Percentiles rank a stretch among this genome's conserved stretches.
Conservation (phyloP, 208 protist genomes). For the Trypanosoma congolense region DNA sequence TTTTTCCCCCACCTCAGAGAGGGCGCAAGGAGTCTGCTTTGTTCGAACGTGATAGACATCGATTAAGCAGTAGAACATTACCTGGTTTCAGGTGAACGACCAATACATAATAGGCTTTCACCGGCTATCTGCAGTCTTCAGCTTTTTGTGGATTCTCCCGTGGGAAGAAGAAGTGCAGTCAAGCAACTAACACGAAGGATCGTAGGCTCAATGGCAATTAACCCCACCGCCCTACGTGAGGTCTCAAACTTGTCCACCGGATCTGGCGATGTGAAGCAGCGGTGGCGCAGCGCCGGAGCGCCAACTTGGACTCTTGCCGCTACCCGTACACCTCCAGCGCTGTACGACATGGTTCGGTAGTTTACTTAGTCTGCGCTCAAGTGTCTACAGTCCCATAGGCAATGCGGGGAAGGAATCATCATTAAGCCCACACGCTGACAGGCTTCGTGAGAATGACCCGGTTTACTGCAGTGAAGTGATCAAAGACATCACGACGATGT, state of each 20-base stretch:
- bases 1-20: too few relatives aligned
- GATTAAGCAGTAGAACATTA: too few relatives aligned
- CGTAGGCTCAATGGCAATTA: neutral
- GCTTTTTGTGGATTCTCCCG: too few relatives aligned
- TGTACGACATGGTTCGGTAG: neutral
- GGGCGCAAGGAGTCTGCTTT: too few relatives aligned
- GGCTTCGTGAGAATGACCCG: conserved; percentile 44
- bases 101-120: too few relatives aligned
- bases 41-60: too few relatives aligned
- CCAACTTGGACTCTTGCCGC: conserved; percentile 25
- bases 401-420: conserved; percentile 8
- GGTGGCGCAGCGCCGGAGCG: conserved; percentile 30
- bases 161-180: too few relatives aligned
- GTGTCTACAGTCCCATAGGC: conserved; percentile 12
- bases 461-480: conserved; percentile 75
- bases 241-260: conserved; percentile 39
- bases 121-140: too few relatives aligned
- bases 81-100: too few relatives aligned
- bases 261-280: conserved; percentile 46
- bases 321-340: conserved; percentile 14
- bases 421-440: conserved; percentile 37
- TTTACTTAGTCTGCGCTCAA: conserved; percentile 9
- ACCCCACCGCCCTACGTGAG: conserved; percentile 45
- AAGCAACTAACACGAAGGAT: neutral
- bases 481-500: conserved; percentile 79